Evolutionary conservation across 306 rosid species (phyloP).

Genomic region (Inga laurina): DNA sequence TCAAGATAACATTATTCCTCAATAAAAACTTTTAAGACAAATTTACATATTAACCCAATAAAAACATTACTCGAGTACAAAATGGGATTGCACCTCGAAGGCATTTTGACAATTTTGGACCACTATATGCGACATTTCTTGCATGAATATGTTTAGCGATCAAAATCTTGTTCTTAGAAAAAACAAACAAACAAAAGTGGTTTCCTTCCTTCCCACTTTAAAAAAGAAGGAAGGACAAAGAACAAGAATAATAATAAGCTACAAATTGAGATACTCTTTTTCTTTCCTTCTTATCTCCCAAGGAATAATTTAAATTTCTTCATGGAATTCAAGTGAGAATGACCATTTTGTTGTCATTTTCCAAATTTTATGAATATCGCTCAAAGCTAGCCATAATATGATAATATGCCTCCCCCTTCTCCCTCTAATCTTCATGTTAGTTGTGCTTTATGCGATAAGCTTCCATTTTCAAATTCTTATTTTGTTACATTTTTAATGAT

Average conservation of each 20-base stretch:
- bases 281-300: not conserved
- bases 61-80: not conserved
- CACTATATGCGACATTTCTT: not conserved
- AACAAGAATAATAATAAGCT: not conserved
- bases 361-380: not conserved
- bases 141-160: not conserved
- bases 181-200: not conserved
- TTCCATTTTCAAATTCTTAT: not conserved
- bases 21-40: too few relatives aligned
- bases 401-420: not conserved
- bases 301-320: not conserved
- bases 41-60: too few relatives aligned
- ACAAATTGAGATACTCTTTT: not conserved
- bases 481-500: too few relatives aligned
- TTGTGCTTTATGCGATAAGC: not conserved
- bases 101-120: too few relatives aligned
- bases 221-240: not conserved
- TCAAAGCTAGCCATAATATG: not conserved
- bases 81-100: not conserved
- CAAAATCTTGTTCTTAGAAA: not conserved
- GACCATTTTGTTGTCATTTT: not conserved
- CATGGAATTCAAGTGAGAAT: not conserved
- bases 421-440: not conserved
- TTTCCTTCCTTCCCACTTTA: not conserved
- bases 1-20: too few relatives aligned